These are phyloP conservation scores for Cercophora samala DNA, from an alignment of 495 filamentous ascomycete genomes.

Conservation along the genomic window DNA sequence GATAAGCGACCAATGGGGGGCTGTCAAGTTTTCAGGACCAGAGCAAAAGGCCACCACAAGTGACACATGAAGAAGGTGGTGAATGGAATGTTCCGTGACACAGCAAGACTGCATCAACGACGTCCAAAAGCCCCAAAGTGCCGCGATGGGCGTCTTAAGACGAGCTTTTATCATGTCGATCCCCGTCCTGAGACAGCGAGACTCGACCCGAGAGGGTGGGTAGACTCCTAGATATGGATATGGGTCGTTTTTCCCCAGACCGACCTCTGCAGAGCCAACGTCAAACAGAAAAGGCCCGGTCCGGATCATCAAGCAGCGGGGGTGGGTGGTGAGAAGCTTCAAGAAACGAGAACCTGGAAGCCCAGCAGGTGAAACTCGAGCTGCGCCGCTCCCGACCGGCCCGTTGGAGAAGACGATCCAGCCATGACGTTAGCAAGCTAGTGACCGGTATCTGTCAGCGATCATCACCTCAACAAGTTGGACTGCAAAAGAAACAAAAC, in stretches of 20 bases:
- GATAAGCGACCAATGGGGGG: neutral
- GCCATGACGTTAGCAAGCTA: neutral
- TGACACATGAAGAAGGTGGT: neutral
- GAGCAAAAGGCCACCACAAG: neutral
- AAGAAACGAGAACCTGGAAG: neutral
- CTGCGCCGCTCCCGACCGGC: neutral
- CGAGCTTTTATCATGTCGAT: neutral
- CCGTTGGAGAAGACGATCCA: neutral
- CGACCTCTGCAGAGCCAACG: neutral
- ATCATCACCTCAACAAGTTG: neutral
- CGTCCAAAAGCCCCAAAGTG: neutral
- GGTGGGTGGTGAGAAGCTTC: neutral
- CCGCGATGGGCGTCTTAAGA: neutral
- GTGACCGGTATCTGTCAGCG: neutral
- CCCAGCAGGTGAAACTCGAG: neutral
- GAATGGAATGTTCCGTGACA: constrained; percentile 8
- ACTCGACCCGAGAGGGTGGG: neutral
- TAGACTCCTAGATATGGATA: neutral
- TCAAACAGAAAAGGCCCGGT: neutral
- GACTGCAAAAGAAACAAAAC: neutral
- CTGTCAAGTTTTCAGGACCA: neutral
- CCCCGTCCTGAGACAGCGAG: neutral
- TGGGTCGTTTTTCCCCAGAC: neutral
- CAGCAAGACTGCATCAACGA: neutral
- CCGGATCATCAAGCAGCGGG: neutral